Percentiles rank a stretch among this genome's conserved stretches.
Evolutionary conservation across 768 basidiomycete species (phyloP).

Genomic region (Mrakia frigida): DNA sequence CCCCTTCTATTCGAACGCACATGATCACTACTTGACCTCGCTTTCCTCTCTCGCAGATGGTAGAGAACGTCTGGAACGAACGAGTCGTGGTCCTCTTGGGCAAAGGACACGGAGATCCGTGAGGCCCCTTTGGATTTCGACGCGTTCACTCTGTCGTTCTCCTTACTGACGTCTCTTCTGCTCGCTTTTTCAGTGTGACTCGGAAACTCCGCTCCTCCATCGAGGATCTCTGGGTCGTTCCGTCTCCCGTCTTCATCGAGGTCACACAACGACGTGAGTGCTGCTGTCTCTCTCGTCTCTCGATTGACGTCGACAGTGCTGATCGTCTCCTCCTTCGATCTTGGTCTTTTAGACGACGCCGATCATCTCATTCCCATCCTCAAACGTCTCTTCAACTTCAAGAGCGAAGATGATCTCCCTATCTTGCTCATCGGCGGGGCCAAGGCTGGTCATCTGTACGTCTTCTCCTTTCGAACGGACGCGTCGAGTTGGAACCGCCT

Average conservation of each 20-base stretch:
- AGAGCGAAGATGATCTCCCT: constrained; percentile 8
- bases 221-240: neutral
- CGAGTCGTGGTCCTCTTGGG: constrained; percentile 7
- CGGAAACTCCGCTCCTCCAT: neutral
- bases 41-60: neutral
- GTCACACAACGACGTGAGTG: constrained; percentile 16
- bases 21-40: neutral
- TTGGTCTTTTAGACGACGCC: constrained; percentile 5
- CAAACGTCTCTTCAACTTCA: neutral
- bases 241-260: constrained; percentile 9
- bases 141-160: neutral
- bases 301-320: neutral
- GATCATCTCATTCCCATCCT: constrained; percentile 12
- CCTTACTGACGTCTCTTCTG: neutral
- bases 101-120: constrained; percentile 22
- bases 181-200: neutral
- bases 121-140: neutral
- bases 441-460: neutral
- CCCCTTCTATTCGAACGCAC: neutral
- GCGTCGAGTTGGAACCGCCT: neutral
- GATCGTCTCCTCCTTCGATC: neutral
- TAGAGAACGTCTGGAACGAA: constrained; percentile 3
- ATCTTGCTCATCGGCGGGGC: constrained; percentile 17
- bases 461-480: neutral
- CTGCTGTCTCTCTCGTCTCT: neutral